A percentile compares a stretch with the other conserved stretches of the same genome.
Conservation (phyloP, 2,329 filamentous ascomycete species). For the Anisogramma anomala region DNA sequence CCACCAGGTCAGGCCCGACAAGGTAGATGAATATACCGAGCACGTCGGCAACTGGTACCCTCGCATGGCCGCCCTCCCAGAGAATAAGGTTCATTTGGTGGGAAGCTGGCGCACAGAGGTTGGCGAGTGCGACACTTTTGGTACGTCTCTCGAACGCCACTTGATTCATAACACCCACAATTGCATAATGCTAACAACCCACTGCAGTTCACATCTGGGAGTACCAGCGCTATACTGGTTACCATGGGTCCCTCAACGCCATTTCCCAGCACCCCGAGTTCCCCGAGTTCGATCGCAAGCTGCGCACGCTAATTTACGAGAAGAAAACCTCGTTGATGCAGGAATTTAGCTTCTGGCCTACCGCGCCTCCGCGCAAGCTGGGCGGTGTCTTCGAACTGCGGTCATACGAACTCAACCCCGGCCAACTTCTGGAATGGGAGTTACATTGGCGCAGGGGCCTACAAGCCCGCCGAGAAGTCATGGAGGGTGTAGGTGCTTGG, state of each 20-base stretch:
- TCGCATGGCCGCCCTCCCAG: slow-evolving; percentile 66
- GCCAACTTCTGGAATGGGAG: slow-evolving; percentile 96
- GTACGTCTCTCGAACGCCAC: slow-evolving; percentile 37
- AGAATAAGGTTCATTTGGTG: slow-evolving; percentile 92
- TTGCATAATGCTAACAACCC: slow-evolving; percentile 3
- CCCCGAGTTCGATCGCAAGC: slow-evolving; percentile 68
- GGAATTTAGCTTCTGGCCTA: slow-evolving; percentile 99
- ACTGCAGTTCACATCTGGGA: slow-evolving; percentile 93
- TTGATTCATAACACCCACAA: not conserved
- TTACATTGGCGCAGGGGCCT: slow-evolving; percentile 92
- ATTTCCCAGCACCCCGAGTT: slow-evolving; percentile 79
- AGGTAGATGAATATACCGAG: slow-evolving; percentile 86
- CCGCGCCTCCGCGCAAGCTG: slow-evolving; percentile 75
- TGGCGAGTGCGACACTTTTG: slow-evolving; percentile 91
- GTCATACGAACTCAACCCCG: slow-evolving; percentile 91
- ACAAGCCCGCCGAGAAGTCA: slow-evolving; percentile 83
- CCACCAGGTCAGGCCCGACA: slow-evolving; percentile 90
- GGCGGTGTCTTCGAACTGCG: slow-evolving; percentile 92
- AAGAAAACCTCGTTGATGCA: slow-evolving; percentile 95
- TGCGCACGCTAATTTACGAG: slow-evolving; percentile 71
- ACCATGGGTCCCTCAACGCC: slow-evolving; percentile 79
- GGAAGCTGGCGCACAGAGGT: slow-evolving; percentile 98
- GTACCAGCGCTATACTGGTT: slow-evolving; percentile 93
- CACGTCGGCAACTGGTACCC: slow-evolving; percentile 90
- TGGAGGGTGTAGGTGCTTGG: slow-evolving; percentile 98